Base-by-base conservation (phyloP, 345 rosid species). In the Pseudoturritis turrita region DNA sequence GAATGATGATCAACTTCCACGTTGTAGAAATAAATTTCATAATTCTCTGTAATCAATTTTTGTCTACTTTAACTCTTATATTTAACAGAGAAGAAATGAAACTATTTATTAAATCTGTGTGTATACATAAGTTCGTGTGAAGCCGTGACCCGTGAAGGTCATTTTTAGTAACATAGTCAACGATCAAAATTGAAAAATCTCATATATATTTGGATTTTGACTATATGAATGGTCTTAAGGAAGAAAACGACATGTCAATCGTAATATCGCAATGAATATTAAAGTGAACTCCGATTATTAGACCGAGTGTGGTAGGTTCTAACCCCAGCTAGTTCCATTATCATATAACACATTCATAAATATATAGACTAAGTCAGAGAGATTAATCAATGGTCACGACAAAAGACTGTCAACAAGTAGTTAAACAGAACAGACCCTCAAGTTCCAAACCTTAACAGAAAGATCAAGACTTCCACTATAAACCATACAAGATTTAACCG, bases 391-490 rank as follows among this genome's bases (percentile, higher is more conserved):
- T 39, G 14, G 13, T 13, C 49, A 64, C 23, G 50, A 35, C 2
- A 56, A 21, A n/a, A 22, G 21, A 56, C 2, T 57, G 29, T 29
- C 19, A 65, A 55, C 19, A 14, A 36, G 25, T 59, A 62, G 14
- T 67, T 76, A 76, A 37, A 46, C 11, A 62, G 33, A 35, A 0
- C 82, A 67, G 57, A 75, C 77, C 28, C 70, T 35, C 40, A 79
- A 23, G 15, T 45, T 66, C 92, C 92, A 83, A 61, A 87, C 77
- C 72, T 80, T 88, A 57, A 88, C 74, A 62, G 81, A 82, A 57
- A 81, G 65, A 60, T 88, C 91, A 83, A 91, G 83, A 71, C 96
- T 81, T 4, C 92, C 96, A 63, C 91, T 85, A 18, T 82, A 91
- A 73, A 91, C 81, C 60, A 79, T 33, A 65, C 70, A 85, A 61